phyloP scores from a whole-genome alignment of 1,284 basidiomycete species.

The Cutaneotrichosporon sp. region DNA sequence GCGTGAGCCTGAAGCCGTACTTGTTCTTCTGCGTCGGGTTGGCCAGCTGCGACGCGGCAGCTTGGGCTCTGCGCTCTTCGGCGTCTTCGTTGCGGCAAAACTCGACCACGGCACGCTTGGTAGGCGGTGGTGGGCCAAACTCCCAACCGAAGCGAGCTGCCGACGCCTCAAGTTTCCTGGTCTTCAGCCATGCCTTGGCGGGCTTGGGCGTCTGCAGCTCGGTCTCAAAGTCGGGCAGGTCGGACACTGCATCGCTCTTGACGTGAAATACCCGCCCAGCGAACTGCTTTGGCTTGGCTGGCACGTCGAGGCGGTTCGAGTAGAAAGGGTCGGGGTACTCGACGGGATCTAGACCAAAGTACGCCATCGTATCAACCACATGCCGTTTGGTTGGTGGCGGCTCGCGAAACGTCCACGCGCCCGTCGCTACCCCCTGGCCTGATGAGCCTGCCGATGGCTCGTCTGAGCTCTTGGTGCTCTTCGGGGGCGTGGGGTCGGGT shows the following conservation, averaged over 20 bases:
- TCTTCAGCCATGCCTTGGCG: constrained; percentile 32
- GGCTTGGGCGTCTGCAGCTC: neutral
- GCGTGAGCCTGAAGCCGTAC: constrained; percentile 62
- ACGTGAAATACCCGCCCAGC: constrained; percentile 71
- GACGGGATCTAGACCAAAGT: constrained; percentile 56
- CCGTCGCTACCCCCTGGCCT: constrained; percentile 4
- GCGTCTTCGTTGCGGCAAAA: constrained; percentile 53
- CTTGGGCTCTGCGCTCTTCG: constrained; percentile 1
- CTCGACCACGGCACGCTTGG: constrained; percentile 43
- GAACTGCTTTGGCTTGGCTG: constrained; percentile 65
- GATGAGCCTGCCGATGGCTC: neutral
- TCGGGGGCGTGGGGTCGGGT: neutral
- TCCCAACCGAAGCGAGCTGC: constrained; percentile 61
- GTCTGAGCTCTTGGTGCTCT: neutral
- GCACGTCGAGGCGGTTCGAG: constrained; percentile 66
- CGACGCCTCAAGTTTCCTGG: constrained; percentile 4
- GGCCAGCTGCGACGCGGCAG: constrained; percentile 56
- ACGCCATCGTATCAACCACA: constrained; percentile 56
- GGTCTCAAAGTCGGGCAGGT: constrained; percentile 39
- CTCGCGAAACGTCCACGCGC: constrained; percentile 53
- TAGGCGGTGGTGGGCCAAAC: constrained; percentile 64
- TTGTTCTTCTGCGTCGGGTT: constrained; percentile 69
- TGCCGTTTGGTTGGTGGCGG: constrained; percentile 55
- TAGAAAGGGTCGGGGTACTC: constrained; percentile 75
- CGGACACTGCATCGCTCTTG: constrained; percentile 49